Percentiles rank a stretch among this genome's conserved stretches.
phyloP scores from a whole-genome alignment of 1,139 yeast genomes.

The Yamadazyma membranifaciens region DNA sequence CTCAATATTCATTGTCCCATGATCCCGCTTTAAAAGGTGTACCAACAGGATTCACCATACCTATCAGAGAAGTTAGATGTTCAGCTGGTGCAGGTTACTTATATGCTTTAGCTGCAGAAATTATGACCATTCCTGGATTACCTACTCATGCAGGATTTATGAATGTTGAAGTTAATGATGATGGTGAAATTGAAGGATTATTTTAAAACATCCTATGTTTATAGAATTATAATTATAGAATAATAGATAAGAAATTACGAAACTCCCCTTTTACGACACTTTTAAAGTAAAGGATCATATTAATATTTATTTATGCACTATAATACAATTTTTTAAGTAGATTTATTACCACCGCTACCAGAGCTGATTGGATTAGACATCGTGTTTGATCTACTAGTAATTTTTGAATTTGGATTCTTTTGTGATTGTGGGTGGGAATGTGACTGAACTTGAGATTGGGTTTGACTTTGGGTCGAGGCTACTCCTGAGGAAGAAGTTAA shows the following conservation, averaged over 20 bases:
- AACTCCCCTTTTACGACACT: too few species aligned
- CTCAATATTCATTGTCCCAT: constrained; percentile 79
- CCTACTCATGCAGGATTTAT: constrained; percentile 82
- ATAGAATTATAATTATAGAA: constrained; percentile 1
- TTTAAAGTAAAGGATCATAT: constrained; percentile 1
- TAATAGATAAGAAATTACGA: constrained; percentile 1
- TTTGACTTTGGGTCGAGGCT: not conserved
- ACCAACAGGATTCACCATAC: constrained; percentile 75
- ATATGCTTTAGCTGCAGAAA: constrained; percentile 80
- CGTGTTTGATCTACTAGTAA: constrained; percentile 6
- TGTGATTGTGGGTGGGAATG: not conserved
- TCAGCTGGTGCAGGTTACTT: constrained; percentile 83
- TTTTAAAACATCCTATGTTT: constrained; percentile 33
- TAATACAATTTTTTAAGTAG: constrained; percentile 5
- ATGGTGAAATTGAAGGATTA: constrained; percentile 78
- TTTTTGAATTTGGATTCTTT: not conserved
- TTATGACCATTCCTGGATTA: constrained; percentile 81
- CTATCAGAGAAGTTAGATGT: constrained; percentile 76
- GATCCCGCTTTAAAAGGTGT: constrained; percentile 82
- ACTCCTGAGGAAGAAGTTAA: constrained; percentile 1
- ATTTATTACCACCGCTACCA: constrained; percentile 8
- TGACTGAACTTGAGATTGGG: not conserved
- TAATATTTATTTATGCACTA: constrained; percentile 7
- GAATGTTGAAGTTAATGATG: constrained; percentile 78
- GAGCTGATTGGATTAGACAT: constrained; percentile 9